Conservation (phyloP, 2,329 filamentous ascomycete species). For the Neofusicoccum cordaticola region DNA sequence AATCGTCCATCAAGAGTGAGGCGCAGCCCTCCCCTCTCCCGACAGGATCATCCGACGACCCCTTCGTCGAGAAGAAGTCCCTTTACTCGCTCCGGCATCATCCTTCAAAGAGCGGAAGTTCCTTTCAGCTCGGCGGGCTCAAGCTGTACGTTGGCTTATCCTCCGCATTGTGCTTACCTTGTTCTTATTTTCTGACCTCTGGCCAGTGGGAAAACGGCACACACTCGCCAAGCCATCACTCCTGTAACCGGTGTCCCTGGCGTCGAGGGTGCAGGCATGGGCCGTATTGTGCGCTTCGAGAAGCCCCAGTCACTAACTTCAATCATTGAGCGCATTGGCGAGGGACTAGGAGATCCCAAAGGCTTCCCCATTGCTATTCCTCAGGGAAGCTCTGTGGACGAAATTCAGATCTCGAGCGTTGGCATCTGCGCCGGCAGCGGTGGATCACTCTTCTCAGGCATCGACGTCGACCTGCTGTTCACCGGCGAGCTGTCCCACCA, state of each 20-base stretch:
- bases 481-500: slow-evolving; percentile 95
- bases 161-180: too few species aligned
- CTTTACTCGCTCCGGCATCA: slow-evolving; percentile 47
- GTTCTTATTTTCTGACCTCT: not conserved
- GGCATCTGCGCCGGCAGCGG: slow-evolving; percentile 91
- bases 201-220: slow-evolving; percentile 24
- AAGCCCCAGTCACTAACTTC: slow-evolving; percentile 51
- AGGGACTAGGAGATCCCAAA: slow-evolving; percentile 64
- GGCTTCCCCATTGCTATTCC: slow-evolving; percentile 64
- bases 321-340: slow-evolving; percentile 62
- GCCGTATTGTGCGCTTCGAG: slow-evolving; percentile 57
- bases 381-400: slow-evolving; percentile 53
- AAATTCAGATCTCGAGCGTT: slow-evolving; percentile 63
- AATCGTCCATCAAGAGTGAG: not conserved
- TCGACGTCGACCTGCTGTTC: slow-evolving; percentile 75
- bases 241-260: slow-evolving; percentile 35
- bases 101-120: slow-evolving; percentile 40
- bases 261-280: slow-evolving; percentile 54
- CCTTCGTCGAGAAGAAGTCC: slow-evolving; percentile 20
- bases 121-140: not conserved
- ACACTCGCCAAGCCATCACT: slow-evolving; percentile 54
- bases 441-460: slow-evolving; percentile 67
- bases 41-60: not conserved
- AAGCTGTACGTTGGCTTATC: slow-evolving; percentile 13
- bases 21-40: slow-evolving; percentile 1